These are phyloP conservation scores for Funneliformis caledonium DNA, from an alignment of 371 early-diverging fungal species.

Conservation along the genomic window DNA sequence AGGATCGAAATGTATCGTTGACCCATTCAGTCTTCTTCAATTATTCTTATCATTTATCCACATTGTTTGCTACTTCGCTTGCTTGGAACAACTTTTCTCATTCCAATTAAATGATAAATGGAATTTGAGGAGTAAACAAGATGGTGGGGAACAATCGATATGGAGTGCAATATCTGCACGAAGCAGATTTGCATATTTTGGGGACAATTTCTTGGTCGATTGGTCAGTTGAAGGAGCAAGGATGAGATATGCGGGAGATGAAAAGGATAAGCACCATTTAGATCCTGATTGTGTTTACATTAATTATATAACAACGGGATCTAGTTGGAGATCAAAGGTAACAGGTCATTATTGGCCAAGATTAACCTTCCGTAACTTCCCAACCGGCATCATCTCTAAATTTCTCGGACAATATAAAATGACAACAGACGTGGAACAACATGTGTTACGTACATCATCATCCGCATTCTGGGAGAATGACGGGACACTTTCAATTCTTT, in stretches of 20 bases:
- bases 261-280: constrained; percentile 30
- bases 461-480: constrained; percentile 41
- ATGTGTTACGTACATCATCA: constrained; percentile 35
- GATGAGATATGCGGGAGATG: constrained; percentile 34
- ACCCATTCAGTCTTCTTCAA: constrained; percentile 38
- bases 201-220: constrained; percentile 43
- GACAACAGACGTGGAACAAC: constrained; percentile 13
- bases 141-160: constrained; percentile 33
- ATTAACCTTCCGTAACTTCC: constrained; percentile 17
- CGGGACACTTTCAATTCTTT: constrained; percentile 24
- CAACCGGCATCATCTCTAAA: background rate
- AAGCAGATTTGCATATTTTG: constrained; percentile 27
- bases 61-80: constrained; percentile 37
- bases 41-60: constrained; percentile 39
- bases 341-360: constrained; percentile 39
- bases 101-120: constrained; percentile 31
- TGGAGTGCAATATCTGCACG: constrained; percentile 41
- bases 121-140: background rate
- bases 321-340: constrained; percentile 33
- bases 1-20: constrained; percentile 37
- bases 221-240: constrained; percentile 40
- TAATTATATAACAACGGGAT: constrained; percentile 39
- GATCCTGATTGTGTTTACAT: constrained; percentile 36
- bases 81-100: constrained; percentile 18
- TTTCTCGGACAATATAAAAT: constrained; percentile 36